phyloP scores from a whole-genome alignment of 2,329 filamentous ascomycete species.

The Dryadomyces sulphureus region DNA sequence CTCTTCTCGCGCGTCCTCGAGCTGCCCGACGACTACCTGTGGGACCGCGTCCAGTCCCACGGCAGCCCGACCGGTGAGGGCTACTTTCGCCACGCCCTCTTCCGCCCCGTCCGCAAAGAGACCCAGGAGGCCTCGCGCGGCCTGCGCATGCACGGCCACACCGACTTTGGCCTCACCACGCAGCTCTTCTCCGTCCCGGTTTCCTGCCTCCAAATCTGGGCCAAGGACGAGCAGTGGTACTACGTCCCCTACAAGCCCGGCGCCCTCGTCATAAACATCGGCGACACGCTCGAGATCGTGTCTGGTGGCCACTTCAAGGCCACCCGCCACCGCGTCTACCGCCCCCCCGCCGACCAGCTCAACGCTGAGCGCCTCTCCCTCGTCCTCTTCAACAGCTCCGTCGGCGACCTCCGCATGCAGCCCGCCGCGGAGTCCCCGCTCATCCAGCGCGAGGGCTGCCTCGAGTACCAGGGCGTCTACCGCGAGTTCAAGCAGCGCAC shows the following conservation, averaged over 20 bases:
- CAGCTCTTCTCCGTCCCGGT: constrained; percentile 31
- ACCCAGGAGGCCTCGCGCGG: constrained; percentile 19
- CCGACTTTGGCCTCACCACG: constrained; percentile 30
- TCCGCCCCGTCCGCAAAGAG: constrained; percentile 21
- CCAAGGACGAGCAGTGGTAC: constrained; percentile 27
- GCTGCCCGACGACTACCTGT: constrained; percentile 27
- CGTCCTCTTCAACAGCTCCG: constrained; percentile 29
- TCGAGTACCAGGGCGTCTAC: constrained; percentile 28
- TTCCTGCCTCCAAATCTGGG: constrained; percentile 30
- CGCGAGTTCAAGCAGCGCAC: constrained; percentile 28
- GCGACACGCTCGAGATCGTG: constrained; percentile 27
- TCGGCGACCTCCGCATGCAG: constrained; percentile 26
- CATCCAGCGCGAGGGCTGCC: constrained; percentile 23
- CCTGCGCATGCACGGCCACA: constrained; percentile 30
- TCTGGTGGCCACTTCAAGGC: constrained; percentile 31
- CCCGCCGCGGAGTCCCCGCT: constrained; percentile 21
- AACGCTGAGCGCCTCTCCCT: constrained; percentile 24
- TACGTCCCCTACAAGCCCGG: constrained; percentile 28
- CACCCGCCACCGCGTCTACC: constrained; percentile 26
- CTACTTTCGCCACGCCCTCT: constrained; percentile 30
- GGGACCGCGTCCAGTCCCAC: constrained; percentile 27
- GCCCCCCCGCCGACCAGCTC: constrained; percentile 25
- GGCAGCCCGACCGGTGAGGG: constrained; percentile 26
- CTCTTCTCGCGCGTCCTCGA: constrained; percentile 28
- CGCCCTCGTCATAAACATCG: constrained; percentile 34